A percentile compares a stretch with the other conserved stretches of the same genome.
phyloP scores from a whole-genome alignment of 78 protist genomes.

The Cyanophora paradoxa region DNA sequence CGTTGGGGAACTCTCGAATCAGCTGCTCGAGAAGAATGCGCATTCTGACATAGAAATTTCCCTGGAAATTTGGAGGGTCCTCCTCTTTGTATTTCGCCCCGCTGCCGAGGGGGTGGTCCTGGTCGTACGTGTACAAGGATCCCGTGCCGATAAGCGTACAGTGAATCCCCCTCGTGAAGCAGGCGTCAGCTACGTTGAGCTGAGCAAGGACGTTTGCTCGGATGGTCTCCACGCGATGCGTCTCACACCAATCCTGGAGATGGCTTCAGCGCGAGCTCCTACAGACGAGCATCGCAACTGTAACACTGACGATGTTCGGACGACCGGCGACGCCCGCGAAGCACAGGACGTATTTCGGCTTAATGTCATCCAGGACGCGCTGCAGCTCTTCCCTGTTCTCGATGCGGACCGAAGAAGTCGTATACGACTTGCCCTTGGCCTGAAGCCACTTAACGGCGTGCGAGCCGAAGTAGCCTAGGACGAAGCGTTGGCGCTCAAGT shows the following conservation, averaged over 20 bases:
- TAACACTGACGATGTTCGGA: too few relatives aligned
- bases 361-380: constrained; percentile 36
- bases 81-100: constrained; percentile 57
- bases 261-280: too few relatives aligned
- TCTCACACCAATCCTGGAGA: constrained; percentile 83
- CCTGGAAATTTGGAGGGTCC: constrained; percentile 67
- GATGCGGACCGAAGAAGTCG: too few relatives aligned
- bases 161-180: constrained; percentile 42
- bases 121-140: constrained; percentile 78
- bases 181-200: constrained; percentile 42
- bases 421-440: too few relatives aligned
- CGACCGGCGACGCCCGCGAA: constrained; percentile 72
- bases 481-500: too few relatives aligned
- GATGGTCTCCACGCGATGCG: constrained; percentile 52
- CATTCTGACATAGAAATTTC: constrained; percentile 70
- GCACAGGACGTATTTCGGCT: constrained; percentile 57
- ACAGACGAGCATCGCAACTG: too few relatives aligned
- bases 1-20: too few relatives aligned
- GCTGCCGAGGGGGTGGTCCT: constrained; percentile 31
- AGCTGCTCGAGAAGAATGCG: too few relatives aligned
- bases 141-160: constrained; percentile 76
- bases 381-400: constrained; percentile 23
- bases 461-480: too few relatives aligned
- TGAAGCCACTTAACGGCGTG: too few relatives aligned
- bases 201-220: constrained; percentile 60